A percentile compares a stretch with the other conserved stretches of the same genome.
phyloP scores from a whole-genome alignment of 441 rosid species.

The Cnidoscolus chayamansa region DNA sequence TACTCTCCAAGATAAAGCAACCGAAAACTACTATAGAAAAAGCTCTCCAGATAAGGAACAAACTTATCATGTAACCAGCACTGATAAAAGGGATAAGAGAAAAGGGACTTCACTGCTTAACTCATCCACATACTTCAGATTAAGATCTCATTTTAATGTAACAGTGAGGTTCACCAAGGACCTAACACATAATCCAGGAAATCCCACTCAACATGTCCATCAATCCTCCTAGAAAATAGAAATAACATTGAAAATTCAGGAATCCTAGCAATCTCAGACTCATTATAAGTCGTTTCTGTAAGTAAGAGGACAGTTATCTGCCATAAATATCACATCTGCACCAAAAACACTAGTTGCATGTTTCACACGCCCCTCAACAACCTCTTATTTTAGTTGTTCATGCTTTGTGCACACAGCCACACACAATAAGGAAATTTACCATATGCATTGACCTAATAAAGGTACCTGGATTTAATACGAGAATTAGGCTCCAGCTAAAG shows the following conservation, averaged over 20 bases:
- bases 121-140: not conserved
- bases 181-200: not conserved
- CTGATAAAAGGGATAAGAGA: not conserved
- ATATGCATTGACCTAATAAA: not conserved
- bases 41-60: not conserved
- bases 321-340: not conserved
- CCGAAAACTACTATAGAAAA: not conserved
- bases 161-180: constrained; percentile 1
- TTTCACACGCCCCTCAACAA: not conserved
- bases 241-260: not conserved
- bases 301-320: not conserved
- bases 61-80: not conserved
- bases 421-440: constrained; percentile 1
- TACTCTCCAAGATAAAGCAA: not conserved
- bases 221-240: not conserved
- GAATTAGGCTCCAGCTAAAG: not conserved
- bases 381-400: not conserved
- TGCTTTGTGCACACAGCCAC: not conserved
- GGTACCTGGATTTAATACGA: not conserved
- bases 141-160: not conserved
- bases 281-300: not conserved
- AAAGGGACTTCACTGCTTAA: not conserved
- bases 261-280: not conserved
- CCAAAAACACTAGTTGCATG: not conserved
- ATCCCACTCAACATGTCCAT: not conserved